These are phyloP conservation scores for Ogataea methylovora DNA, from an alignment of 805 yeast species.

Conservation along the genomic window DNA sequence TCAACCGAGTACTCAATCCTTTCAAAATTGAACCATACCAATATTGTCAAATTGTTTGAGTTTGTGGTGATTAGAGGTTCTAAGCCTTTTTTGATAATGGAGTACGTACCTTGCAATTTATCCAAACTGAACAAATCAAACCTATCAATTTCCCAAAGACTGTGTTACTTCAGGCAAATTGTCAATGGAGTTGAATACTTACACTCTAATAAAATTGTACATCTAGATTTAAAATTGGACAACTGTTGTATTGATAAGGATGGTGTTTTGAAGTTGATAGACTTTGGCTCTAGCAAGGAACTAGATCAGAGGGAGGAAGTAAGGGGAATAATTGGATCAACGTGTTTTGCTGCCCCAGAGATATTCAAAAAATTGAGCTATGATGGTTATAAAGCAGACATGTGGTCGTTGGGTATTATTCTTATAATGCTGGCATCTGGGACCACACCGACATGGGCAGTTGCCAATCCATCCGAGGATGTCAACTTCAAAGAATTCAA, in stretches of 20 bases:
- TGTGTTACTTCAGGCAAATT: conserved; percentile 35
- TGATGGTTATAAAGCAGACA: conserved; percentile 33
- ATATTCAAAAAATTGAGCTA: conserved; percentile 28
- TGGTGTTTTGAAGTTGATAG: conserved; percentile 36
- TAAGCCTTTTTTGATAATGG: conserved; percentile 24
- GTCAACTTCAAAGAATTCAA: too few species aligned
- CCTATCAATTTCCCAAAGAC: conserved; percentile 8
- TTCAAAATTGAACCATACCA: conserved; percentile 19
- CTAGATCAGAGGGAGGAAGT: conserved; percentile 20
- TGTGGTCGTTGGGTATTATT: conserved; percentile 47
- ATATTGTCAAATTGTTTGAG: conserved; percentile 29
- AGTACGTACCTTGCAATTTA: conserved; percentile 27
- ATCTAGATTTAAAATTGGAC: conserved; percentile 44
- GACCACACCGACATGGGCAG: conserved; percentile 38
- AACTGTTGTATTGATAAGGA: conserved; percentile 30
- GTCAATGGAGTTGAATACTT: conserved; percentile 29
- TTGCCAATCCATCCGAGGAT: too few species aligned
- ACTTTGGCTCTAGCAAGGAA: conserved; percentile 38
- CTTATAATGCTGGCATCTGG: conserved; percentile 22
- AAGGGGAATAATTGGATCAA: conserved; percentile 44
- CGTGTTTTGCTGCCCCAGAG: conserved; percentile 41
- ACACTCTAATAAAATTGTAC: conserved; percentile 31
- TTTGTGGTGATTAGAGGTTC: too few species aligned
- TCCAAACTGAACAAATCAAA: neutral
- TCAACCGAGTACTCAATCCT: conserved; percentile 30